Conservation (phyloP, 1,139 yeast species). For the Kurtzmaniella quercitrusa region DNA sequence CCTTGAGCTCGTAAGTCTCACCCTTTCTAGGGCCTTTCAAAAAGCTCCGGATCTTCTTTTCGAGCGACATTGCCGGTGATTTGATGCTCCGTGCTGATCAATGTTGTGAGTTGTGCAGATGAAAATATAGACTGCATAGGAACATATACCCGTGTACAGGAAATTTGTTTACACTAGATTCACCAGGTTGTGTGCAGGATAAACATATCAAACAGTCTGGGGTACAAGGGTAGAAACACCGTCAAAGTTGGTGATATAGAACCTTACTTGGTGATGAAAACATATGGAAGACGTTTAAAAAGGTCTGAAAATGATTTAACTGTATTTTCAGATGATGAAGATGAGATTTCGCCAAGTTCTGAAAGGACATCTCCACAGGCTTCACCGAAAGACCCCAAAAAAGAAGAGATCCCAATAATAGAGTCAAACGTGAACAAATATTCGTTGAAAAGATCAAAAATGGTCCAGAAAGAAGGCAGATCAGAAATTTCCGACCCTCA, state of each 20-base stretch:
- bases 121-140: not conserved
- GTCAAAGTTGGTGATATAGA: too few species aligned
- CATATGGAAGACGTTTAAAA: not conserved
- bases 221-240: too few species aligned
- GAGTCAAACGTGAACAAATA: not conserved
- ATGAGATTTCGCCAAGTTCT: not conserved
- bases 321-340: not conserved
- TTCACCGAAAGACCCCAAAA: not conserved
- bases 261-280: not conserved
- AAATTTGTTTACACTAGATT: too few species aligned
- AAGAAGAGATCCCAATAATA: not conserved
- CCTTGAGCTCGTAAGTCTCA: constrained; percentile 84
- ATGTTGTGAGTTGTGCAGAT: not conserved
- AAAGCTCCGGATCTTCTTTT: constrained; percentile 41
- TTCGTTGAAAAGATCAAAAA: not conserved
- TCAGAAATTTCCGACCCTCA: too few species aligned
- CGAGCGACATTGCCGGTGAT: constrained; percentile 33
- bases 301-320: not conserved
- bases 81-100: not conserved
- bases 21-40: constrained; percentile 52
- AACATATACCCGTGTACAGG: too few species aligned
- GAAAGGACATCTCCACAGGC: not conserved
- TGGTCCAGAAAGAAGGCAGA: too few species aligned
- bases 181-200: not conserved
- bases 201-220: not conserved